Base-by-base conservation (phyloP, 805 yeast genomes). In the Candida bentonensis region DNA sequence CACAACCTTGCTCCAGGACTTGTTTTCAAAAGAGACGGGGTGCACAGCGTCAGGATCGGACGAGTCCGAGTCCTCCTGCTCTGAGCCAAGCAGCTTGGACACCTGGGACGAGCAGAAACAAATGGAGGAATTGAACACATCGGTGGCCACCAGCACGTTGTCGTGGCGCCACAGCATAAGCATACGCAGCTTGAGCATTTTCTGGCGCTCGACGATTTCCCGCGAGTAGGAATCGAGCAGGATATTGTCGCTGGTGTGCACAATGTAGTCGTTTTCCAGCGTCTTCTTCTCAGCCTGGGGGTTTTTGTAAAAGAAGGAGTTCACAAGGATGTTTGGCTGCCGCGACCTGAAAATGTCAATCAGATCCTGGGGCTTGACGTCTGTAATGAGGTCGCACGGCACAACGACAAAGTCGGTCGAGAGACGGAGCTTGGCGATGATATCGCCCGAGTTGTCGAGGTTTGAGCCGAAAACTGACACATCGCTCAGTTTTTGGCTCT, bases 311-410 rank as follows among this genome's bases (percentile, higher is more conserved):
- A 76, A 77, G n/a, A 85, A 76, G 28, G 82, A 70, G 3, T 61
- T 51, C 4, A 94, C 92, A 40, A 82, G 61, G 49, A 83, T 85
- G 23, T 68, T 64, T 34, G 74, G 80, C 21, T 73, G 75, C 54
- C 79, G 77, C 51, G 79, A 79, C 55, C 96, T 70, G 60, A 79
- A 88, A 42, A 81, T 82, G 56, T 89, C 95, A 40, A 87, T 76
- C 25, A 92, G 69, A 17, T 81, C 80, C 55, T 84, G 89, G 9
- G 97, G 95, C 2, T 95, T 95, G 30, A 89, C 67, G 58, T 88
- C 89, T 2, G 97, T 87, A 44, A 94, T 69, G 58, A 92, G 84
- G 61, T 94, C 98, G 65, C 96, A 89, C 4, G 97, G 96, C 45
- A 92, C 64, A 25, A 92, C 62, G n/a, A 87, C 84, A 55, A 86